Evolutionary conservation across 352 stramenopile species (phyloP).

Genomic region (Sclerospora graminicola): DNA sequence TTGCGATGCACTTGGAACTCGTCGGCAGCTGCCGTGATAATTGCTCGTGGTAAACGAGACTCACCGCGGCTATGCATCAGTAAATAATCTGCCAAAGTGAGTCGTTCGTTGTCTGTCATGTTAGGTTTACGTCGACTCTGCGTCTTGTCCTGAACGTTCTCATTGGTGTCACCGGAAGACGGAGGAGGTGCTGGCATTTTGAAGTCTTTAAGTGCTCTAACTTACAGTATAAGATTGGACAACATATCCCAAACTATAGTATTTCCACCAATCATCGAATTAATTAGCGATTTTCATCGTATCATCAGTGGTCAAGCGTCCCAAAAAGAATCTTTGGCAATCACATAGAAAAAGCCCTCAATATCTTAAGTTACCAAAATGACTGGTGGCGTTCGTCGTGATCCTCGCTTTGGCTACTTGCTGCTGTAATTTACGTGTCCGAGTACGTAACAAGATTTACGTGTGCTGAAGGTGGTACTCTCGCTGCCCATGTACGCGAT

Average conservation of each 20-base stretch:
- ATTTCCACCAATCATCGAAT: slow-evolving; percentile 10
- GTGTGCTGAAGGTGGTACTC: slow-evolving; percentile 38
- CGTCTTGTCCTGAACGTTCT: background rate
- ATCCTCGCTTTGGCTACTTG: slow-evolving; percentile 43
- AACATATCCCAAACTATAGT: too few relatives aligned
- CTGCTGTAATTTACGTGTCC: slow-evolving; percentile 33
- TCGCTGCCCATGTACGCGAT: slow-evolving; percentile 59
- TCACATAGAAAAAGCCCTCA: too few relatives aligned
- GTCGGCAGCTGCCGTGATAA: slow-evolving; percentile 24
- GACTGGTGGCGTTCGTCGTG: slow-evolving; percentile 35
- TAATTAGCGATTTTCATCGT: background rate
- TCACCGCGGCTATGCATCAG: slow-evolving; percentile 25
- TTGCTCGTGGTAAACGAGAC: slow-evolving; percentile 18
- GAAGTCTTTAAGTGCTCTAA: background rate
- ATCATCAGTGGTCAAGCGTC: background rate
- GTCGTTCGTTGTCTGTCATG: slow-evolving; percentile 26
- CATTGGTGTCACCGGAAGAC: background rate
- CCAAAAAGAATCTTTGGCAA: background rate
- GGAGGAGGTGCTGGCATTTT: slow-evolving; percentile 1
- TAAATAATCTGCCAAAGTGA: slow-evolving; percentile 28
- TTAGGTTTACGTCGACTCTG: slow-evolving; percentile 19
- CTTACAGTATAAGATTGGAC: too few relatives aligned
- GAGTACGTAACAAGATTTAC: slow-evolving; percentile 22
- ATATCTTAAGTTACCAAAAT: slow-evolving; percentile 82
- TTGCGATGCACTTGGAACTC: slow-evolving; percentile 33